These are phyloP conservation scores for Phaseolus coccineus DNA, from an alignment of 331 rosid genomes.

Conservation along the genomic window DNA sequence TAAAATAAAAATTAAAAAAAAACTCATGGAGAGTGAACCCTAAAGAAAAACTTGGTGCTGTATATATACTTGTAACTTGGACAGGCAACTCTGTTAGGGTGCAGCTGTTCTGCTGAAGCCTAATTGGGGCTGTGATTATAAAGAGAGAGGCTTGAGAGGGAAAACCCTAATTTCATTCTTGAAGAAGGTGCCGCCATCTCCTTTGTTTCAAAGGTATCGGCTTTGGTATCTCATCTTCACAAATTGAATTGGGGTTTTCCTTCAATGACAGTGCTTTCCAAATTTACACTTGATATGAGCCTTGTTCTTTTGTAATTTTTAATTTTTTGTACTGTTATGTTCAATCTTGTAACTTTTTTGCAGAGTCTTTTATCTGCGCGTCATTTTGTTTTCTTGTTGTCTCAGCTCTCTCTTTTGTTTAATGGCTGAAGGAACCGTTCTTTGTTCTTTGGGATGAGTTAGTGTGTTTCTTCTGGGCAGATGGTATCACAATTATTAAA, in stretches of 20 bases:
- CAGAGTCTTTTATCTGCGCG: conserved; percentile 50
- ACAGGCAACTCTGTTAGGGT: too few relatives aligned
- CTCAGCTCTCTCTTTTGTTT: not conserved
- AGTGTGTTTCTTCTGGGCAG: too few relatives aligned
- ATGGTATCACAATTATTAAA: too few relatives aligned
- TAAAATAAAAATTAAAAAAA: too few relatives aligned
- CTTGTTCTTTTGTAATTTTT: not conserved
- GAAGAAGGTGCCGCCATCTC: conserved; percentile 47
- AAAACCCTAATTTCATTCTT: conserved; percentile 30
- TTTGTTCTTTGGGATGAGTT: too few relatives aligned
- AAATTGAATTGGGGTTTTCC: conserved; percentile 34
- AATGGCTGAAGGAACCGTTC: too few relatives aligned
- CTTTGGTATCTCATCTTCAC: conserved; percentile 51
- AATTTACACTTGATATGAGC: conserved; percentile 70
- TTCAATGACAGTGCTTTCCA: conserved; percentile 42
- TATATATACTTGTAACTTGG: not conserved
- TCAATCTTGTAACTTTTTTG: not conserved
- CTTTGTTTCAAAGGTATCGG: conserved; percentile 29
- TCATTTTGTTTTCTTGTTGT: conserved; percentile 47
- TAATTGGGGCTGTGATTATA: conserved; percentile 55
- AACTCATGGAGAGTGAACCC: not conserved
- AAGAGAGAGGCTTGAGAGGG: conserved; percentile 66
- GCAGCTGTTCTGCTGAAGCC: not conserved
- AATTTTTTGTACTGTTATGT: not conserved
- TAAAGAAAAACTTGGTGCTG: not conserved